Conservation (phyloP, 1,284 basidiomycete species). For the Cryptococcus sp. region DNA sequence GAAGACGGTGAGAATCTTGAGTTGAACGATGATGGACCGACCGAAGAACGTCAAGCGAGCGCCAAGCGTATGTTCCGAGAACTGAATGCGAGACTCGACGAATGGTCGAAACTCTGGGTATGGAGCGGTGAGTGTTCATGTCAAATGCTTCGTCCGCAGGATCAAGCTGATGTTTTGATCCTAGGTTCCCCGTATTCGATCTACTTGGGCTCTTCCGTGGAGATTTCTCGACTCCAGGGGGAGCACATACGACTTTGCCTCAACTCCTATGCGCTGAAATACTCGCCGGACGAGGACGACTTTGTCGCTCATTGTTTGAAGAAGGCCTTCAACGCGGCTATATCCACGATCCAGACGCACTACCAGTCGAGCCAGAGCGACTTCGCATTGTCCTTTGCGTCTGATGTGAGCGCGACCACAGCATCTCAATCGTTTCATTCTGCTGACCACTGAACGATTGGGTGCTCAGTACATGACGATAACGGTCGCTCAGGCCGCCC, state of each 20-base stretch:
- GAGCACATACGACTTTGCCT: conserved; percentile 42
- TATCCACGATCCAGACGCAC: conserved; percentile 38
- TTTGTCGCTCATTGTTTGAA: conserved; percentile 29
- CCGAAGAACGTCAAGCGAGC: conserved; percentile 25
- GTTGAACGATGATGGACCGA: conserved; percentile 17
- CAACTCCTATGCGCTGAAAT: conserved; percentile 39
- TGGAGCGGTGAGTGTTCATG: conserved; percentile 31
- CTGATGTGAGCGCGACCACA: conserved; percentile 36
- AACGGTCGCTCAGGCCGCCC: conserved; percentile 39
- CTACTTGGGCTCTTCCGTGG: conserved; percentile 35
- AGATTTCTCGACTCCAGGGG: conserved; percentile 33
- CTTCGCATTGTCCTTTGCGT: conserved; percentile 37
- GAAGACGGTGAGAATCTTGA: conserved; percentile 20
- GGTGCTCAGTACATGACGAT: conserved; percentile 37
- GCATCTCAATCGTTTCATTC: too few species aligned
- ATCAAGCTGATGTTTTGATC: neutral
- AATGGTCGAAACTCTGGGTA: conserved; percentile 40
- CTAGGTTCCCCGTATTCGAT: conserved; percentile 34
- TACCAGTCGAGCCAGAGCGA: conserved; percentile 37
- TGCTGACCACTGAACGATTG: neutral
- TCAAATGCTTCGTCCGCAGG: neutral
- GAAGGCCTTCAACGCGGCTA: conserved; percentile 38
- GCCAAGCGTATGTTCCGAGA: conserved; percentile 33
- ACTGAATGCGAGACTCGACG: conserved; percentile 35
- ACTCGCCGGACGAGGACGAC: conserved; percentile 27